These are phyloP conservation scores for Psilocybe cubensis DNA, from an alignment of 768 basidiomycete species.

Conservation along the genomic window DNA sequence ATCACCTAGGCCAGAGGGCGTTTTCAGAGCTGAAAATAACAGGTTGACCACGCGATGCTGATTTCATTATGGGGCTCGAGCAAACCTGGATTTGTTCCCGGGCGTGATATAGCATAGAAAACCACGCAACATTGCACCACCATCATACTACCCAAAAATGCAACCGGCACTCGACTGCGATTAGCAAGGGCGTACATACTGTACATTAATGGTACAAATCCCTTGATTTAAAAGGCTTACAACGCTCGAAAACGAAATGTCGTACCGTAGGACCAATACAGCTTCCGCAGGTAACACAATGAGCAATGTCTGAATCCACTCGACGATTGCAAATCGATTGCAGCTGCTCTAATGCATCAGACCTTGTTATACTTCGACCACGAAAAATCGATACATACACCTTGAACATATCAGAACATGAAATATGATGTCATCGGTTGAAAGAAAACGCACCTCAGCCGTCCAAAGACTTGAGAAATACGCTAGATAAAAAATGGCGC, in stretches of 20 bases:
- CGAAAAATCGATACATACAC: conserved; percentile 7
- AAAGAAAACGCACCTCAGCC: conserved; percentile 15
- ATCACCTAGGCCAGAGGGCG: conserved; percentile 10
- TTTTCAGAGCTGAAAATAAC: conserved; percentile 5
- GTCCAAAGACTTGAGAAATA: conserved; percentile 29
- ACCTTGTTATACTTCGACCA: background rate
- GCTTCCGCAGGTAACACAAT: conserved; percentile 30
- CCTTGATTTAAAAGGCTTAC: background rate
- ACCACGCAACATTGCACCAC: conserved; percentile 26
- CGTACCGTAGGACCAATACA: conserved; percentile 28
- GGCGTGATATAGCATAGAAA: conserved; percentile 29
- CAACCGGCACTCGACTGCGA: conserved; percentile 12
- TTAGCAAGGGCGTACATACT: conserved; percentile 27
- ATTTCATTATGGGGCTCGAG: too few relatives aligned
- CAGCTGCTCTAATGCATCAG: conserved; percentile 18
- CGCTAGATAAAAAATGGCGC: conserved; percentile 14
- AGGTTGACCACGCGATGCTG: background rate
- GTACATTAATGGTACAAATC: background rate
- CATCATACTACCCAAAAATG: conserved; percentile 21
- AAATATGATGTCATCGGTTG: background rate
- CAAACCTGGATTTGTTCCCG: conserved; percentile 26
- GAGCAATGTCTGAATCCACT: conserved; percentile 31
- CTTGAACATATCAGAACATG: background rate
- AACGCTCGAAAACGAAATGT: background rate
- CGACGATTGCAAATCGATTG: conserved; percentile 31